Percentiles rank a stretch among this genome's conserved stretches.
phyloP scores from a whole-genome alignment of 805 yeast genomes.

The Saturnispora galanensis region DNA sequence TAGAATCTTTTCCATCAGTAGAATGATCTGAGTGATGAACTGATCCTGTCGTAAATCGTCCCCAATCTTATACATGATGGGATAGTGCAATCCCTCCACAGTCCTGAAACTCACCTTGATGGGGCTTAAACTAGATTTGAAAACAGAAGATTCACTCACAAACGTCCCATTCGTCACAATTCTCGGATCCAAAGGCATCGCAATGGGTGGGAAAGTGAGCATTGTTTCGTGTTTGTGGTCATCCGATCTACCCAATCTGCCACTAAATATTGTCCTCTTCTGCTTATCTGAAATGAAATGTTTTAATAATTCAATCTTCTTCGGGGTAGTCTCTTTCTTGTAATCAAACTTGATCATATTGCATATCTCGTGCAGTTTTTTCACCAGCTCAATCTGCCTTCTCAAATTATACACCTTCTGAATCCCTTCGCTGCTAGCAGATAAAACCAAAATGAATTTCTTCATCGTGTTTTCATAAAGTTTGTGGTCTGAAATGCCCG shows the following conservation, averaged over 20 bases:
- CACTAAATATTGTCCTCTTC: constrained; percentile 25
- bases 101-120: constrained; percentile 63
- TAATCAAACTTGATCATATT: constrained; percentile 44
- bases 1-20: constrained; percentile 80
- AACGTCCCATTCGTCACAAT: constrained; percentile 63
- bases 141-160: constrained; percentile 74
- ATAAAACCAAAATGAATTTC: constrained; percentile 22
- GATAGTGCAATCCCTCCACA: constrained; percentile 41
- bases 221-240: constrained; percentile 18
- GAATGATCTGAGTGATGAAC: constrained; percentile 85
- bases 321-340: constrained; percentile 66
- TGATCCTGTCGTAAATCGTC: constrained; percentile 96
- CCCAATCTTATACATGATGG: constrained; percentile 90
- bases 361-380: constrained; percentile 55
- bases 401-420: constrained; percentile 23
- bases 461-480: constrained; percentile 23
- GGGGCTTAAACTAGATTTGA: constrained; percentile 87
- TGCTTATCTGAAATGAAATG: constrained; percentile 44
- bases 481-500: not conserved
- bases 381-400: constrained; percentile 60
- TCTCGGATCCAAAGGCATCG: constrained; percentile 78
- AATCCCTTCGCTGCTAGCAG: constrained; percentile 18
- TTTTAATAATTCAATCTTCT: constrained; percentile 60
- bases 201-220: constrained; percentile 41
- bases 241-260: constrained; percentile 11